Evolutionary conservation across 1,284 basidiomycete genomes (phyloP), one percentile per base, ranked within the genome.

Genomic region (Cutaneotrichosporon daszewskae): DNA sequence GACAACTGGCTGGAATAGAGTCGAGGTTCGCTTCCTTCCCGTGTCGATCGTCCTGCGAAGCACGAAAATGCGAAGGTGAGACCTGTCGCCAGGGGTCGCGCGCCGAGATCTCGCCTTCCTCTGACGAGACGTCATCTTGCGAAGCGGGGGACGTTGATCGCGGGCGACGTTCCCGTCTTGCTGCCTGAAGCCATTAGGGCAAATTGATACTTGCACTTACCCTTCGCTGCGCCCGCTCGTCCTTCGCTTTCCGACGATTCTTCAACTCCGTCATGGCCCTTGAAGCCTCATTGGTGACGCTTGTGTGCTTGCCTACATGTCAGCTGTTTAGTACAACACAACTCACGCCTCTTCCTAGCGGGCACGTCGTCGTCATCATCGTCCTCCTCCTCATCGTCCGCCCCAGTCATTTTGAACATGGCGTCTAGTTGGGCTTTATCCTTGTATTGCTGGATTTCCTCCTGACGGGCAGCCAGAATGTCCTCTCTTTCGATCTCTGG

Each of bases 401-500:
- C 71, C 72, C 18, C 76, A 69, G 35, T 72, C 69, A 45, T 72
- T 70, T 70, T 82, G 80, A 61, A 77, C 77, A 95, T 81, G 53
- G 82, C 79, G 29, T 84, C 80, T 4, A 95, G 73, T 53, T 84
- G 80, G 36, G 78, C 76, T 57, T 81, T 80, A 70, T 90, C 86
- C 55, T 81, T 77, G 47, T 81, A 76, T 53, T 81, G 77, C 62
- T 88, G 84, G 71, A 85, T 80, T 68, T 90, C 83, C 49, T 91
- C 89, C 34, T 81, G 74, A 8, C 91, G 80, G 41, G 80, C 75
- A 0, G 86, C 83, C 12, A 96, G 76, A 40, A 89, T 84, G 20
- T 81, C 81, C 68, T 96, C 91, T 35, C 92, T 80, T 51, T 92
- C 85, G 51, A 95, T 77, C 69, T 96, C 91, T 29, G 84, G 80